phyloP scores from a whole-genome alignment of 2,329 filamentous ascomycete species.

The Chaetomiaceae sp. region DNA sequence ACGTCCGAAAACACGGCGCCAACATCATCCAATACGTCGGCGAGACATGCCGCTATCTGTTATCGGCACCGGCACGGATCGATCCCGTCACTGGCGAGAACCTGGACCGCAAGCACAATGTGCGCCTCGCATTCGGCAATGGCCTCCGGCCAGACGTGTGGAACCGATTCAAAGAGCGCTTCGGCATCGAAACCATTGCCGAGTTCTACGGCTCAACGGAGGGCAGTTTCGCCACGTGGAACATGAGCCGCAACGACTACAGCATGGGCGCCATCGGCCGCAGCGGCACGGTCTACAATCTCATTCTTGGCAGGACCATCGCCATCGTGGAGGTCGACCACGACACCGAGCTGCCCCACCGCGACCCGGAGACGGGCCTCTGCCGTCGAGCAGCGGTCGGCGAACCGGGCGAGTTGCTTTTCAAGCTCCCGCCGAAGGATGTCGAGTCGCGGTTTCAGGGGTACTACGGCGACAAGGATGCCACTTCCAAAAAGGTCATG shows the following conservation, averaged over 20 bases:
- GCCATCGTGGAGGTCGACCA: constrained; percentile 68
- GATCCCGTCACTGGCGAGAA: constrained; percentile 62
- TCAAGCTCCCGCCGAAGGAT: constrained; percentile 61
- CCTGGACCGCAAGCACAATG: constrained; percentile 66
- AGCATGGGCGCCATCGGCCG: constrained; percentile 74
- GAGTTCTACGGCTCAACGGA: constrained; percentile 83
- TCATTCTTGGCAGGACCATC: constrained; percentile 48
- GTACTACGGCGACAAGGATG: constrained; percentile 70
- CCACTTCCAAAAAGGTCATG: constrained; percentile 69
- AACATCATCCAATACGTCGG: constrained; percentile 84
- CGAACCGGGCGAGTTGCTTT: constrained; percentile 71
- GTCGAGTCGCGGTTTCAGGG: constrained; percentile 68
- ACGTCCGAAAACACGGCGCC: constrained; percentile 65
- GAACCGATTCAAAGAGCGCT: constrained; percentile 77
- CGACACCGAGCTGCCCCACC: constrained; percentile 62
- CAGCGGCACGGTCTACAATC: constrained; percentile 57
- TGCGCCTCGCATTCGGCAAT: constrained; percentile 78
- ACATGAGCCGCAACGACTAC: constrained; percentile 68
- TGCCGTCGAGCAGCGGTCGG: constrained; percentile 57
- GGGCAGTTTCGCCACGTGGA: constrained; percentile 65
- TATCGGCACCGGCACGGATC: constrained; percentile 59
- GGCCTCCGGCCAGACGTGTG: constrained; percentile 82
- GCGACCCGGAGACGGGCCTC: constrained; percentile 65
- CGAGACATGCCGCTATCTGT: constrained; percentile 78
- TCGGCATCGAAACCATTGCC: constrained; percentile 66